Evolutionary conservation across 2,329 filamentous ascomycete genomes (phyloP).

Genomic region (Diaporthe nobilis): DNA sequence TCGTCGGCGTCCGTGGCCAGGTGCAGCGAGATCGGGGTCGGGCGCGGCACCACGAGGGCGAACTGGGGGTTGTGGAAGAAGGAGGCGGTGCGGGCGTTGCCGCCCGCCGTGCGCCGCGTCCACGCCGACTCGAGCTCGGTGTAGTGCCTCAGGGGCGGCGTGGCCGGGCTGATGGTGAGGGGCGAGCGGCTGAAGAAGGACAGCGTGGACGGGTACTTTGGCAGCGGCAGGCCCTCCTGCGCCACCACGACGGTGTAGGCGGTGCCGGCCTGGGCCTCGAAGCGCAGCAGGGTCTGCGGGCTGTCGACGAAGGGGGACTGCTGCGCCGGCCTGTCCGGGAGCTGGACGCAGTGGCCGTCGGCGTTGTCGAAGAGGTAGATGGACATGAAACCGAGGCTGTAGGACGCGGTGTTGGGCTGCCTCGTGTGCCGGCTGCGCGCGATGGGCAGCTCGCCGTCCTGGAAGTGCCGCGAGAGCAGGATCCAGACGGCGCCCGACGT

Average conservation of each 20-base stretch:
- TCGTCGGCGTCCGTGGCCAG: conserved; percentile 77
- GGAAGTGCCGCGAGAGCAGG: conserved; percentile 88
- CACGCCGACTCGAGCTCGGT: conserved; percentile 76
- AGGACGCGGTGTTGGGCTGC: conserved; percentile 49
- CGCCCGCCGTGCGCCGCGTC: conserved; percentile 85
- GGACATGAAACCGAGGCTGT: conserved; percentile 85
- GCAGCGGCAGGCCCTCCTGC: conserved; percentile 79
- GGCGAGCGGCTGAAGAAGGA: conserved; percentile 81
- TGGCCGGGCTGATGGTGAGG: conserved; percentile 73
- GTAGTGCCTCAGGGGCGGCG: conserved; percentile 70
- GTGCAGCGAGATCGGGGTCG: conserved; percentile 78
- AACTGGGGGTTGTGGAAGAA: conserved; percentile 94
- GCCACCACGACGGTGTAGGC: conserved; percentile 76
- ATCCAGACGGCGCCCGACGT: conserved; percentile 81
- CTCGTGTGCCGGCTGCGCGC: conserved; percentile 57
- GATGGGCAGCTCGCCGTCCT: conserved; percentile 74
- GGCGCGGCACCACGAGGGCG: conserved; percentile 69
- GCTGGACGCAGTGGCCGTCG: conserved; percentile 78
- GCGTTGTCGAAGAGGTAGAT: conserved; percentile 80
- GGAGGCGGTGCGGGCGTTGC: conserved; percentile 81
- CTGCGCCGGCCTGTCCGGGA: conserved; percentile 79
- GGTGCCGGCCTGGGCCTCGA: conserved; percentile 66
- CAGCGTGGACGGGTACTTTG: conserved; percentile 86
- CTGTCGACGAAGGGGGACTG: conserved; percentile 93
- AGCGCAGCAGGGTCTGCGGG: conserved; percentile 87